These are phyloP conservation scores for Saccharomyces mikatae DNA, from an alignment of 805 yeast genomes.

Conservation along the genomic window DNA sequence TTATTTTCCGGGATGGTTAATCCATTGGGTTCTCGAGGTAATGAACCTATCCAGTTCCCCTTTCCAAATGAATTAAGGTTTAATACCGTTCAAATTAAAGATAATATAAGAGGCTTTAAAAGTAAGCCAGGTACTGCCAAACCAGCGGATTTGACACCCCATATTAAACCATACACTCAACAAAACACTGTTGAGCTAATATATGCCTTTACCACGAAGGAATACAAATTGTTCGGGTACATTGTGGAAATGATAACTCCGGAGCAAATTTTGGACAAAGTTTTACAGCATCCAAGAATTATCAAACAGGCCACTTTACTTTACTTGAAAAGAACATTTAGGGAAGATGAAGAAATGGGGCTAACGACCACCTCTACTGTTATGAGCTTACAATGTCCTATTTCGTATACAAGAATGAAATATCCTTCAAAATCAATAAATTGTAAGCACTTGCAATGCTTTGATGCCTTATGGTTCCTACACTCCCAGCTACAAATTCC, in stretches of 20 bases:
- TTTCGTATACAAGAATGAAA: constrained; percentile 61
- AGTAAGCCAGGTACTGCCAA: constrained; percentile 68
- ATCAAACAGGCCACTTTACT: constrained; percentile 41
- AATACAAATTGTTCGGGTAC: constrained; percentile 47
- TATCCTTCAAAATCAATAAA: constrained; percentile 61
- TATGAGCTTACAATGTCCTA: constrained; percentile 69
- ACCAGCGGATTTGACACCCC: constrained; percentile 70
- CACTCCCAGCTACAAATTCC: constrained; percentile 73
- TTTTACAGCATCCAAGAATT: constrained; percentile 45
- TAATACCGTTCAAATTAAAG: constrained; percentile 44
- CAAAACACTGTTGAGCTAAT: constrained; percentile 42
- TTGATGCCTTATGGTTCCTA: constrained; percentile 70
- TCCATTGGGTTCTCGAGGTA: constrained; percentile 35
- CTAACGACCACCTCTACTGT: constrained; percentile 57
- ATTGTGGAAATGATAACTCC: constrained; percentile 45
- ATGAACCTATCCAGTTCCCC: constrained; percentile 71
- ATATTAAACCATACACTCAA: constrained; percentile 26
- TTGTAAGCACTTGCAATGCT: constrained; percentile 82
- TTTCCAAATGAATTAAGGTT: constrained; percentile 58
- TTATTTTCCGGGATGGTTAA: constrained; percentile 47
- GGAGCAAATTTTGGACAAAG: constrained; percentile 31
- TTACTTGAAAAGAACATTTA: constrained; percentile 34
- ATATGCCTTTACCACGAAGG: constrained; percentile 49
- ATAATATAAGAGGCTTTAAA: constrained; percentile 65
- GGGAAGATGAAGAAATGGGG: constrained; percentile 59